Evolutionary conservation across 2,329 filamentous ascomycete species (phyloP), one percentile per base, ranked within the genome.

Genomic region (Calonectria henricotiae): DNA sequence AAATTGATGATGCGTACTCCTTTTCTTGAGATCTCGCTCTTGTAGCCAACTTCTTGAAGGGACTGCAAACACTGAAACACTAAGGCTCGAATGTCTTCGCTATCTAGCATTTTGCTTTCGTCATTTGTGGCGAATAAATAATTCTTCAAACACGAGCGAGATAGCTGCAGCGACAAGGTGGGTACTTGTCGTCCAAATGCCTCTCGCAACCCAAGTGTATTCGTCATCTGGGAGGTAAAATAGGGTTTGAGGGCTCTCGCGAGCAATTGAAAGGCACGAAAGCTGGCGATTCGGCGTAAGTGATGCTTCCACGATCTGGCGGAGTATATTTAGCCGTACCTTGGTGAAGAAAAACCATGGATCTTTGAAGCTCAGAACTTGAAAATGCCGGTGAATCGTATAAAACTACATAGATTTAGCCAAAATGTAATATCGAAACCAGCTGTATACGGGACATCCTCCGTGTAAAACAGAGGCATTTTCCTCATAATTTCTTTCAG

Each of bases 371-470:
- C 67, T 66, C 20, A 47, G 54, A 11, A 69, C 37, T n/a, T 65
- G 67, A 39, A 69, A 69, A 60, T 69, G 62, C 1, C 67, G 62
- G 5, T 69, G 67, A 12, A 69, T 41, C 0, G 67, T 69, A 15
- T 62, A 55, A 15, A 65, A 37, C 67, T 69, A 37, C 12, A 41
- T 9, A 27, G 5, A 15, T 23, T 41, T 8, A 20, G 35, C 25
- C 4, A 35, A 8, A 1, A 27, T 9, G 3, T 15, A 2, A 30
- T 30, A 20, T 20, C 20, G 20, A 20, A 37, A 23, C 23, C 39
- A 20, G 8, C 9, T 1, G 5, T 15, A 32, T 1, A n/a, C 17
- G 39, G 39, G 5, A 20, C 25, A 4, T 17, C n/a, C 1, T 58
- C 32, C 6, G 25, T 13, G 15, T 41, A 61, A 25, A 61, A 61